Evolutionary conservation across 1,284 basidiomycete genomes (phyloP), one percentile per base, ranked within the genome.

Genomic region (Puccinia horiana): DNA sequence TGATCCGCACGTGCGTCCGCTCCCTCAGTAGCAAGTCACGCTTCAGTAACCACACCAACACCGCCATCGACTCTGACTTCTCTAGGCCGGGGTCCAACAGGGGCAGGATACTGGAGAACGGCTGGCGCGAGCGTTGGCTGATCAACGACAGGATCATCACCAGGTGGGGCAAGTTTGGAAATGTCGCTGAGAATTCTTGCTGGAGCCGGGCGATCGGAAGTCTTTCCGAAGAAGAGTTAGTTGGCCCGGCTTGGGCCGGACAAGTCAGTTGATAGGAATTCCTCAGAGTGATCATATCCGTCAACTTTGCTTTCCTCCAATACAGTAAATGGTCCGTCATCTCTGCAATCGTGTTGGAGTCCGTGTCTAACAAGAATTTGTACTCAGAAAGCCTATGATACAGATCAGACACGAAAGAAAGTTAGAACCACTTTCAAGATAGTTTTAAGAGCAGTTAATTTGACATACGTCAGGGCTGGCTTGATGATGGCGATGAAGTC

Each of bases 271-370:
- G 80, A 58, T 82, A 82, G 12, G 73, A 75, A 70, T 82, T 82
- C 32, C 72, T 42, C 29, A 82, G 40, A 26, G 56, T 82, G 11
- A 82, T 74, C 44, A 76, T 42, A 35, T 82, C 80, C n/a, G 63
- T 76, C 14, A 82, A 23, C 49, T 76, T 82, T 9, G 80, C 80
- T 29, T 82, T 82, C 32, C 80, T 72, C 80, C 80, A 82, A 70
- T 82, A 75, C 23, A 82, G 42, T 20, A 82, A 58, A 65, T 82
- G 80, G n/a, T 69, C 61, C 29, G 63, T 70, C 73, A 82, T 76
- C 52, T 82, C 73, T 52, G 80, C 80, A 16, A 82, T 76, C 47
- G 80, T 76, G 35, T 35, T 44, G 40, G 73, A 82, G 42, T 82
- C 80, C 5, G 73, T 69, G 40, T 82, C 73, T 49, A 82, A 65